Evolutionary conservation across 1,284 basidiomycete genomes (phyloP).

Genomic region (Agroathelia rolfsii): DNA sequence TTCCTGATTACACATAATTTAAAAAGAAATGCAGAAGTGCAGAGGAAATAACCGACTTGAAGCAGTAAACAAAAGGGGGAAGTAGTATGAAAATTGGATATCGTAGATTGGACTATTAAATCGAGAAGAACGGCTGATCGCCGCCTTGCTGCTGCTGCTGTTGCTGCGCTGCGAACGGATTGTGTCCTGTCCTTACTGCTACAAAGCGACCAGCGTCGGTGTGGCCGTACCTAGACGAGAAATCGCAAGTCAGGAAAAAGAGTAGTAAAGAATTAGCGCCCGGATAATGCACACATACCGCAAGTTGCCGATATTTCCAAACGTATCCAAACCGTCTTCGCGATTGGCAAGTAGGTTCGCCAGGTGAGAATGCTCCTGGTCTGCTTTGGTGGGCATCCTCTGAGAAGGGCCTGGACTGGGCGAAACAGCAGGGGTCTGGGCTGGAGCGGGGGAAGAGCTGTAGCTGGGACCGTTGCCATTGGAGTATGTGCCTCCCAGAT

Average conservation of each 20-base stretch:
- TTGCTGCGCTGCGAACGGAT: slow-evolving; percentile 63
- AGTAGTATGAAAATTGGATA: no score
- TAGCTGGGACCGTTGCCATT: slow-evolving; percentile 14
- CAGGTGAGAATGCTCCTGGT: slow-evolving; percentile 69
- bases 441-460: slow-evolving; percentile 15
- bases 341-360: slow-evolving; percentile 76
- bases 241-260: slow-evolving; percentile 5
- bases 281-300: slow-evolving; percentile 33
- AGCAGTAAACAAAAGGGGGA: no score
- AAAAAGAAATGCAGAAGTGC: no score
- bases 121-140: slow-evolving; percentile 82
- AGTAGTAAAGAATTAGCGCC: slow-evolving; percentile 3
- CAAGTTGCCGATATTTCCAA: slow-evolving; percentile 78
- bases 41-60: no score
- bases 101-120: slow-evolving; percentile 36
- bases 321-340: slow-evolving; percentile 88
- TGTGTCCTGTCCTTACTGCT: slow-evolving; percentile 58
- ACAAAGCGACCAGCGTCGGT: slow-evolving; percentile 50
- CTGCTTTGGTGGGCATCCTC: slow-evolving; percentile 31
- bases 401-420: slow-evolving; percentile 22
- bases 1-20: no score
- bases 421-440: slow-evolving; percentile 16
- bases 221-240: slow-evolving; percentile 48
- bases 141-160: slow-evolving; percentile 40
- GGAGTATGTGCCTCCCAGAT: slow-evolving; percentile 54